Evolutionary conservation across 2,329 filamentous ascomycete species (phyloP).

Genomic region (Exophiala bonariae): DNA sequence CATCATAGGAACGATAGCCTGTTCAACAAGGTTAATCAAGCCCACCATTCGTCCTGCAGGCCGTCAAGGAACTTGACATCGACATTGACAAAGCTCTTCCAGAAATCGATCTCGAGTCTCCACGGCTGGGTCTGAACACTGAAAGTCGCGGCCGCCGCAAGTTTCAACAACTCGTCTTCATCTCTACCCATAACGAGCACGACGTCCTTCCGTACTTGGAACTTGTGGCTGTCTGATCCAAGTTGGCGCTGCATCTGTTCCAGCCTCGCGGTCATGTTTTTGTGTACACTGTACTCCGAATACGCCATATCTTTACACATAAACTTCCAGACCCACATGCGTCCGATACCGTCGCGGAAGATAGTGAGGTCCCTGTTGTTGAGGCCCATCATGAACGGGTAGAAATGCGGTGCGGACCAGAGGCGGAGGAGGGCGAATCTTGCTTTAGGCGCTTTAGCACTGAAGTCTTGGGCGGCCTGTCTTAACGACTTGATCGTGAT

Average conservation of each 20-base stretch:
- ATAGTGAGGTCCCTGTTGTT: conserved; percentile 36
- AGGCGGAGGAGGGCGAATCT: conserved; percentile 46
- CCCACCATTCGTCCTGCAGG: background rate
- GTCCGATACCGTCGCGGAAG: conserved; percentile 45
- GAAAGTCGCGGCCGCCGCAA: conserved; percentile 44
- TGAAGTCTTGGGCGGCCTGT: background rate
- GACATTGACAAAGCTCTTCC: conserved; percentile 27
- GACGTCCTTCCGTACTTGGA: conserved; percentile 44
- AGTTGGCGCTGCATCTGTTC: conserved; percentile 21
- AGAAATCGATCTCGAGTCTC: conserved; percentile 52
- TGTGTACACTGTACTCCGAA: conserved; percentile 47
- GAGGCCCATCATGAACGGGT: conserved; percentile 46
- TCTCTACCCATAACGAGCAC: conserved; percentile 49
- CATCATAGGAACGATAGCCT: too few relatives aligned
- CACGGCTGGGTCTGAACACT: conserved; percentile 51
- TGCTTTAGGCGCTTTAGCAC: background rate
- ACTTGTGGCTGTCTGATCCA: conserved; percentile 35
- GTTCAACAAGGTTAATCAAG: too few relatives aligned
- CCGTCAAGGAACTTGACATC: background rate
- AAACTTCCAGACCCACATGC: conserved; percentile 52
- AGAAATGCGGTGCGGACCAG: conserved; percentile 53
- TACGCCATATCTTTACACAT: conserved; percentile 49
- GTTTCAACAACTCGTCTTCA: conserved; percentile 40
- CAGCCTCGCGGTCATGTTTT: conserved; percentile 35
- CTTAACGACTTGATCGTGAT: conserved; percentile 1